Base-by-base conservation (phyloP, 495 filamentous ascomycete species). In the Tuber aestivum region DNA sequence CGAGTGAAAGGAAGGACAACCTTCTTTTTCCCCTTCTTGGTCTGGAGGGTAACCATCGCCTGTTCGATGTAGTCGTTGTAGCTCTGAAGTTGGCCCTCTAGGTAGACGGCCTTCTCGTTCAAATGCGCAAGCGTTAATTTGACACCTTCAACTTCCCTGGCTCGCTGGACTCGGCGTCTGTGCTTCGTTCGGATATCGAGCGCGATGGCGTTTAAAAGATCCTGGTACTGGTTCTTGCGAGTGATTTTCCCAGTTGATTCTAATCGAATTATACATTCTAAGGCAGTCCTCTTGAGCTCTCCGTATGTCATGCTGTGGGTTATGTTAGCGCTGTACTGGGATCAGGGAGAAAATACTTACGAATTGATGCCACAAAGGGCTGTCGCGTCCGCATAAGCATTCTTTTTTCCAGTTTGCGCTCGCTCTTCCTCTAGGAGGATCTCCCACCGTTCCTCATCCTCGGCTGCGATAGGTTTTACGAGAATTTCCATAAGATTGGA, bases 1-100 rank as follows among this genome's bases (percentile, higher is more conserved):
- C 97, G 97, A 44, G 96, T 97, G 84, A 99, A 99, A 37, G 95
- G 95, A 84, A 99, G 89, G 72, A 97, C 89, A 88, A 97, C 96
- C 71, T 92, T 88, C 82, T 95, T 96, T 85, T 97, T 97, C 85
- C 93, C 94, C 84, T 97, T 97, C 85, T 97, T 97, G 84, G 92
- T 95, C 84, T 98, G 96, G 71, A 99, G 89, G n/a, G 96, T 98
- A 72, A 94, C 88, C 94, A 99, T 97, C 32, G 95, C 94, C 83
- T 97, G 94, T 86, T 99, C 95, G 81, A 99, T 97, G 83, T 97
- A 98, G 84, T 98, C 94, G 83, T 99, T 97, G 87, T 97, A 99
- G 77, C 90, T 94, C 87, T 97, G 96, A 65, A 97, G 89, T 85
- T 98, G 96, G 77, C 92, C 90, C 80, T 99, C 96, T 2, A 99